Evolutionary conservation across 2,329 filamentous ascomycete species (phyloP).

Genomic region (Herpomyces periplanetae): DNA sequence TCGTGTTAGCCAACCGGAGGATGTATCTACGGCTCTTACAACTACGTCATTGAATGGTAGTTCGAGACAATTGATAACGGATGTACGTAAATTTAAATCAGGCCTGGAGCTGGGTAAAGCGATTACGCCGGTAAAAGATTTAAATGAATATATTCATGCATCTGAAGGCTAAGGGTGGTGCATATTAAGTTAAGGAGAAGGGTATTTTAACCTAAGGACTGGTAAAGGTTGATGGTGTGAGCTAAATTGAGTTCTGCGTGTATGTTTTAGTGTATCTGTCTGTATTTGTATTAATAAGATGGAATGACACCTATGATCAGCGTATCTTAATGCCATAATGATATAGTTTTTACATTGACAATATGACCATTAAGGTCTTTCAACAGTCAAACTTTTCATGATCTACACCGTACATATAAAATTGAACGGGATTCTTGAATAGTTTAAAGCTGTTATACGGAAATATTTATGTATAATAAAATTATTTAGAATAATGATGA

Average conservation of each 20-base stretch:
- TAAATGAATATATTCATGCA: slow-evolving; percentile 48
- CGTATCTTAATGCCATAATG: no score
- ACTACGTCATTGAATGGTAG: slow-evolving; percentile 6
- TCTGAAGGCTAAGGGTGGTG: slow-evolving; percentile 12
- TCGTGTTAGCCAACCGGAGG: slow-evolving; percentile 3
- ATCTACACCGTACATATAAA: not conserved
- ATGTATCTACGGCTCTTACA: slow-evolving; percentile 4
- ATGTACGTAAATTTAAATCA: slow-evolving; percentile 45
- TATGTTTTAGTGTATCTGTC: not conserved
- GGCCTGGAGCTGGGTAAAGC: slow-evolving; percentile 29
- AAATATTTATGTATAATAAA: not conserved
- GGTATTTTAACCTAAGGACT: not conserved
- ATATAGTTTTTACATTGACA: no score
- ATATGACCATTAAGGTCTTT: no score
- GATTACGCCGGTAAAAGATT: slow-evolving; percentile 26
- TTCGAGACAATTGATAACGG: slow-evolving; percentile 22
- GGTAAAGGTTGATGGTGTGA: not conserved
- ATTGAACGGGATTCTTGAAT: not conserved
- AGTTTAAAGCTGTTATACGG: not conserved
- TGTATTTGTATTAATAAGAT: not conserved
- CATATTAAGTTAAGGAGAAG: not conserved
- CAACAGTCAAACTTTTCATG: no score
- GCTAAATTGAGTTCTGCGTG: not conserved
- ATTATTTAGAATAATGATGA: no score
- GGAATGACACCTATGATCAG: not conserved